A percentile compares a stretch with the other conserved stretches of the same genome.
phyloP scores from a whole-genome alignment of 2,329 filamentous ascomycete genomes.

The Hymenoscyphus salicellus region DNA sequence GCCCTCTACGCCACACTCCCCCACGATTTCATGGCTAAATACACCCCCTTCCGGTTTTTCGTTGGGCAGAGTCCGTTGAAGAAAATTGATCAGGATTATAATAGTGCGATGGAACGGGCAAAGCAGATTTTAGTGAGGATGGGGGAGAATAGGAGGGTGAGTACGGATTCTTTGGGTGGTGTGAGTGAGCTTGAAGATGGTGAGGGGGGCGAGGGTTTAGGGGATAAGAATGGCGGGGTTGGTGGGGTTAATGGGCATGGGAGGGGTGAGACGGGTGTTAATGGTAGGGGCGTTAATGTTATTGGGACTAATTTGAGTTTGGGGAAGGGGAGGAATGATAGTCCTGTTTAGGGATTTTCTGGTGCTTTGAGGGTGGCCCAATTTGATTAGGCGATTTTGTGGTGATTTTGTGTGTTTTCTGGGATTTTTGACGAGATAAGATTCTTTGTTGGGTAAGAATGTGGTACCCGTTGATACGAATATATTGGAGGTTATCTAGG shows the following conservation, averaged over 20 bases:
- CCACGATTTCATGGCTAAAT: neutral
- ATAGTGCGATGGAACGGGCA: neutral
- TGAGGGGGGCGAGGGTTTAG: neutral
- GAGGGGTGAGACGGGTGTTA: too few species aligned
- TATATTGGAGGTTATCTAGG: too few species aligned
- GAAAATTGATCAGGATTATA: neutral
- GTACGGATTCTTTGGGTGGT: neutral
- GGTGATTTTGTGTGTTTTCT: neutral
- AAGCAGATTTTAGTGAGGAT: neutral
- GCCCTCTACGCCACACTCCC: conserved; percentile 23
- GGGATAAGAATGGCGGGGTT: too few species aligned
- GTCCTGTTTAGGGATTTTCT: neutral
- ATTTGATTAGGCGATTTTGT: too few species aligned
- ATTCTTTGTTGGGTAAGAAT: neutral
- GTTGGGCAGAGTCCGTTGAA: neutral
- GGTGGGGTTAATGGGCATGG: neutral
- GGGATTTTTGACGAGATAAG: neutral
- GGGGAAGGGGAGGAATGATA: neutral
- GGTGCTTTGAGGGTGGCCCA: too few species aligned
- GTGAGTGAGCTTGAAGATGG: neutral
- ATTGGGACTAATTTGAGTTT: neutral
- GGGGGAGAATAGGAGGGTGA: neutral
- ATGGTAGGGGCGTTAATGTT: neutral
- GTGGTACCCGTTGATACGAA: too few species aligned
- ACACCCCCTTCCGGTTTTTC: neutral